Base-by-base conservation (phyloP, 805 yeast genomes). In the Yarrowia sp. region DNA sequence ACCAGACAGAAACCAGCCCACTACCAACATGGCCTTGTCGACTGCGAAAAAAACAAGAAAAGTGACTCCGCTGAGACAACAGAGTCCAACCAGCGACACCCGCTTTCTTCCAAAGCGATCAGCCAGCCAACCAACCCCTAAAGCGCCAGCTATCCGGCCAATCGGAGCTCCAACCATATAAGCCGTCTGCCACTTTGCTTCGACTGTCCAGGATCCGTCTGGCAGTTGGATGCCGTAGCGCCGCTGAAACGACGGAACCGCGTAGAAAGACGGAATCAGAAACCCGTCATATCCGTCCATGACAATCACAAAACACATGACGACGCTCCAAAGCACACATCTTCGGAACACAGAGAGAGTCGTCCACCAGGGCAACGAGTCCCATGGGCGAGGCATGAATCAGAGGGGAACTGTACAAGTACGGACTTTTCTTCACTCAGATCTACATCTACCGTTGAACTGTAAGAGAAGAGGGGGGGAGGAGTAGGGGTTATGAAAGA, bases 201-300 rank as follows among this genome's bases (percentile, higher is more conserved):
- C 44, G n/a, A 55, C 19, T 8, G 66, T 43, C 38, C 66, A 69
- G 14, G 9, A 19, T n/a, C 66, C 63, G 24, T 64, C 44, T 14
- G 34, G 24, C n/a, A 49, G 15, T 13, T 52, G 66, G 9, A 52
- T 60, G 1, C 86, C 86, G 69, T 77, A 84, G 69, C 77, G 78
- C 66, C 71, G 71, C 52, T 75, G 74, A 70, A 84, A 84, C 20
- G 80, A 78, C 1, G 84, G 83, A 71, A 80, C 78, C 3, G 81
- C 84, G 73, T 76, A 83, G 71, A 84, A 79, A 5, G 81, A 75
- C 38, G 75, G 73, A 61, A 83, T 74, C 58, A 84, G 73, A 55
- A 76, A 76, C 19, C 77, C 73, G 70, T 83, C 86, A 73, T 81
- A 83, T 20, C 85, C 86, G 70, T 81, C 85, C 85, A 82, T 82